These are phyloP conservation scores for Mycogone perniciosa DNA, from an alignment of 2,329 filamentous ascomycete genomes.

Conservation along the genomic window DNA sequence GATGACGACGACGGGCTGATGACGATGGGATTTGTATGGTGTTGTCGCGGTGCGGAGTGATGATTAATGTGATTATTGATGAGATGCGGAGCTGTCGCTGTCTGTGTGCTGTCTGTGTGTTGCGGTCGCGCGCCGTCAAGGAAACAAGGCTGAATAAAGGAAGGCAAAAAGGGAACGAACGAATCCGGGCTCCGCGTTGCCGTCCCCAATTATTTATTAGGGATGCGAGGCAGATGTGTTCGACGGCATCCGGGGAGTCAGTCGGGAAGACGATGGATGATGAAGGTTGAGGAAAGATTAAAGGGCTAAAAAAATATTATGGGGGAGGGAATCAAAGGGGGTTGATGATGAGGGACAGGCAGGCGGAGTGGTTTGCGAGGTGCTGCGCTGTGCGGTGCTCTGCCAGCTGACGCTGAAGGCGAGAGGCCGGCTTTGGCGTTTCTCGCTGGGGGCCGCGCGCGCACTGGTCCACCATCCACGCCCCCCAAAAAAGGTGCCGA, in stretches of 20 bases:
- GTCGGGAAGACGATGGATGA: neutral
- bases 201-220: no score
- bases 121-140: neutral
- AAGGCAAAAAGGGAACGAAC: no score
- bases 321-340: constrained; percentile 5
- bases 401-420: neutral
- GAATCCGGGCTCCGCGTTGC: no score
- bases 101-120: no score
- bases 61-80: constrained; percentile 5
- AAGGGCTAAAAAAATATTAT: neutral
- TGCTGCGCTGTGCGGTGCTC: neutral
- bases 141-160: neutral
- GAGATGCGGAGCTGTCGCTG: neutral
- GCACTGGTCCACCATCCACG: constrained; percentile 1
- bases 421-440: neutral
- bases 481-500: neutral
- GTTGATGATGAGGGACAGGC: constrained; percentile 10
- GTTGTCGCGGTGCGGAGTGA: constrained; percentile 7
- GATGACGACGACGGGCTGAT: constrained; percentile 2
- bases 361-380: constrained; percentile 4
- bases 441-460: neutral
- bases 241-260: neutral
- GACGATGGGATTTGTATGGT: neutral
- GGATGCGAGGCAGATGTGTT: neutral
- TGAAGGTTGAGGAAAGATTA: neutral